Evolutionary conservation across 2,329 filamentous ascomycete genomes (phyloP), one percentile per base, ranked within the genome.

Genomic region (Fusarium concolor): DNA sequence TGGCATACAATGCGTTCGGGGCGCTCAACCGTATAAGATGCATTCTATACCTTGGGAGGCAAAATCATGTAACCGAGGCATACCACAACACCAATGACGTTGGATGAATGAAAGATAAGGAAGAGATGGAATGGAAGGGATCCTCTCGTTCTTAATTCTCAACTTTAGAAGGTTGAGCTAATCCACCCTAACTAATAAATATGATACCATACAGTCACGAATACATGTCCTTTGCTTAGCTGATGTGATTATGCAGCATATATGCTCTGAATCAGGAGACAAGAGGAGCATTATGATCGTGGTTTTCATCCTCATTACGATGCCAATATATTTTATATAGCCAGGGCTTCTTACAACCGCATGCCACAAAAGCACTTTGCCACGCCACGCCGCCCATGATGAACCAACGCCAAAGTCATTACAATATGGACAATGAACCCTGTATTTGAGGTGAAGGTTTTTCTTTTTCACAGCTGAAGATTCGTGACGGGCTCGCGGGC

Each of bases 401-500:
- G 28, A 46, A 35, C 41, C 42, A 68, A 69, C 51, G 44, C 50
- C 63, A 22, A 35, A 41, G 38, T 41, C 29, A 42, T 44, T 53
- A 43, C 11, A 37, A 55, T n/a, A 50, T 55, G 50, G 35, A 56
- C 39, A 54, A 52, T 28, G 14, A 55, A 52, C 22, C 20, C 18
- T 50, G n/a, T 18, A 37, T 26, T 24, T 24, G 24, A 56, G 28
- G 24, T 15, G 17, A 22, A 45, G 42, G 35, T 29, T 39, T 70
- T 46, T 35, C 33, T n/a, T 59, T 22, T 47, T 64, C 45, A 80
- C 53, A 81, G 71, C 52, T 81, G 79, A 57, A 81, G 60, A 53
- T 81, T 77, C 26, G 77, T 76, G 42, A 79, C 67, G 4, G 77
- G 70, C 42, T 76, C 76, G 42, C 77, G 77, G 38, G 74, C 75